A percentile compares a stretch with the other conserved stretches of the same genome.
Conservation (phyloP, 1,139 yeast species). For the Diutina scorzettiae region DNA sequence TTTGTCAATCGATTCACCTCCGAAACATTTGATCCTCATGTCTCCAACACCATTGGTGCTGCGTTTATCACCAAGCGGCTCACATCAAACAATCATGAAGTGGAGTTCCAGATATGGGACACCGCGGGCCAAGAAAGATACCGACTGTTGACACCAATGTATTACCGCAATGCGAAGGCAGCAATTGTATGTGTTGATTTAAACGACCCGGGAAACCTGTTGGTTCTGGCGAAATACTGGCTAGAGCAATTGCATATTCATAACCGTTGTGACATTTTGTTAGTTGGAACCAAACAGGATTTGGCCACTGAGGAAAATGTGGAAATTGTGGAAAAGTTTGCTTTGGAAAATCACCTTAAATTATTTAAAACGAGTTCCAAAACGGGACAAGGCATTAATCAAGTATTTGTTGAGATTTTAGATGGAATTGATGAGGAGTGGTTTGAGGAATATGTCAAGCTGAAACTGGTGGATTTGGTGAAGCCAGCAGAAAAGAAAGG, state of each 20-base stretch:
- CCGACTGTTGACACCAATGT: slow-evolving; percentile 37
- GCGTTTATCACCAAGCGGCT: slow-evolving; percentile 11
- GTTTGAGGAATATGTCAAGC: not conserved
- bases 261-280: not conserved
- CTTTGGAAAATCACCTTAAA: slow-evolving; percentile 9
- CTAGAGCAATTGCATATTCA: slow-evolving; percentile 9
- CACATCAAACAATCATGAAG: slow-evolving; percentile 18
- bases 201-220: slow-evolving; percentile 13
- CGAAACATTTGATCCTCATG: slow-evolving; percentile 22
- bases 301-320: slow-evolving; percentile 1
- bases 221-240: slow-evolving; percentile 11
- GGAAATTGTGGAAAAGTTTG: slow-evolving; percentile 1
- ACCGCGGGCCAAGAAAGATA: slow-evolving; percentile 42
- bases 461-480: not conserved
- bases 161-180: slow-evolving; percentile 33
- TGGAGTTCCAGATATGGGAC: slow-evolving; percentile 38
- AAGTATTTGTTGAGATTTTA: slow-evolving; percentile 30
- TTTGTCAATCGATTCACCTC: slow-evolving; percentile 33
- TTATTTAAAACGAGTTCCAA: slow-evolving; percentile 36
- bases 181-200: slow-evolving; percentile 29
- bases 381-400: slow-evolving; percentile 29
- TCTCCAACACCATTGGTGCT: slow-evolving; percentile 20
- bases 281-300: slow-evolving; percentile 11
- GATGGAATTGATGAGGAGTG: slow-evolving; percentile 27
- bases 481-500: not conserved